Conservation (phyloP, 75 land plant genomes). For the Pinus tabuliformis region DNA sequence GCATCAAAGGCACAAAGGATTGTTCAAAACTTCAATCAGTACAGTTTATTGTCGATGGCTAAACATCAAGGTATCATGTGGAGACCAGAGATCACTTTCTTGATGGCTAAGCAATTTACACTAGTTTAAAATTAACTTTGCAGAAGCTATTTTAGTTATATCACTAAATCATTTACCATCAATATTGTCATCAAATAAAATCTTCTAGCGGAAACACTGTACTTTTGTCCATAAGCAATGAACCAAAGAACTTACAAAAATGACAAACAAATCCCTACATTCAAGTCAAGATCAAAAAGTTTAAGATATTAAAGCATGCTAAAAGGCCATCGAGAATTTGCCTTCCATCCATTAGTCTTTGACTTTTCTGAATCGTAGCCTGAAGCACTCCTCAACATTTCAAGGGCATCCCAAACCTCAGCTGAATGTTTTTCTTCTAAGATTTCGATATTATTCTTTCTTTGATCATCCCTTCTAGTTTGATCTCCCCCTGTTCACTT, state of each 20-base stretch:
- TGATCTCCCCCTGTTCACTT: no score
- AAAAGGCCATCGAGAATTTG: slow-evolving; percentile 23
- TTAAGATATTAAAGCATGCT: neutral
- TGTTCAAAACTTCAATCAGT: no score
- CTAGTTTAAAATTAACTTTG: neutral
- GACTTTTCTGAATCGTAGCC: slow-evolving; percentile 11
- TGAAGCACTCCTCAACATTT: slow-evolving; percentile 68
- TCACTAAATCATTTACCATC: neutral
- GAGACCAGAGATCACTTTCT: no score
- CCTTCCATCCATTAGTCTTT: slow-evolving; percentile 30
- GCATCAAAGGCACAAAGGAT: no score
- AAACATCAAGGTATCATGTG: no score
- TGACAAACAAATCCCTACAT: neutral
- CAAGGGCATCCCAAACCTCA: slow-evolving; percentile 54
- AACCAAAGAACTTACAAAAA: neutral
- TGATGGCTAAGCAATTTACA: no score
- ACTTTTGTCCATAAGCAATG: neutral
- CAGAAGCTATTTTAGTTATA: neutral
- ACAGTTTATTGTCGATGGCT: no score
- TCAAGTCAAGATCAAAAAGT: neutral
- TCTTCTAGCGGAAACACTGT: neutral
- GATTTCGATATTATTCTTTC: slow-evolving; percentile 13
- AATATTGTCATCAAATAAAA: neutral
- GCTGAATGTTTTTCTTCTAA: slow-evolving; percentile 32
- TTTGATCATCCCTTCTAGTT: neutral